Percentiles rank a stretch among this genome's conserved stretches.
phyloP scores from a whole-genome alignment of 768 basidiomycete genomes.

The Dentipellis fragilis region DNA sequence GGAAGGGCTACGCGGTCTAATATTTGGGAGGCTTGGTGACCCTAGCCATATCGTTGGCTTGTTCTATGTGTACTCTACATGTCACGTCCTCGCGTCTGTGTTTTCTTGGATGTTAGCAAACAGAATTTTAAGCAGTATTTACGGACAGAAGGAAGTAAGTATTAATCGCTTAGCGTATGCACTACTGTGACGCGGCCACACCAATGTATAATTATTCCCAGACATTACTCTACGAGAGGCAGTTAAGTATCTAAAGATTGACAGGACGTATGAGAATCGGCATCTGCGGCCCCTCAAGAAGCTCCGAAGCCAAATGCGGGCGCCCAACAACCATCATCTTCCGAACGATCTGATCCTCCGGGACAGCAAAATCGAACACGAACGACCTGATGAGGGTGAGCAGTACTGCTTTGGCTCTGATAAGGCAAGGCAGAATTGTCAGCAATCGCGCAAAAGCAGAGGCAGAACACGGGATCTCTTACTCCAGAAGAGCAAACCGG shows the following conservation, averaged over 20 bases:
- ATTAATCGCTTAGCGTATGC: no score
- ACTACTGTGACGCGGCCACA: no score
- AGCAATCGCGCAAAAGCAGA: not conserved
- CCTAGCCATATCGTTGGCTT: no score
- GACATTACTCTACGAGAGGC: no score
- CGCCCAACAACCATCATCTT: constrained; percentile 8
- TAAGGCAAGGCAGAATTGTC: not conserved
- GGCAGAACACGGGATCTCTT: not conserved
- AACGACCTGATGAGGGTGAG: constrained; percentile 18
- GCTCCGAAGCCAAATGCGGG: constrained; percentile 6
- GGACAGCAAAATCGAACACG: constrained; percentile 11
- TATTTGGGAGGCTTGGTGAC: no score
- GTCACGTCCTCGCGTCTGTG: no score
- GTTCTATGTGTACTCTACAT: no score
- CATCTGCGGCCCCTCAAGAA: constrained; percentile 6
- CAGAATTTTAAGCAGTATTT: no score
- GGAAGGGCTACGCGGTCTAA: no score
- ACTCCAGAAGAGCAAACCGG: constrained; percentile 12
- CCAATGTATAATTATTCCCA: no score
- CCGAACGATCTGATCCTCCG: constrained; percentile 1
- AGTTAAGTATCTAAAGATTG: not conserved
- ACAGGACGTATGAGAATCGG: constrained; percentile 9
- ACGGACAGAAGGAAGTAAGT: no score
- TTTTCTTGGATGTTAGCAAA: no score
- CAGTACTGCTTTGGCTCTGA: constrained; percentile 16